phyloP scores from a whole-genome alignment of 257 asterid genomes.

The Solanum pimpinellifolium region DNA sequence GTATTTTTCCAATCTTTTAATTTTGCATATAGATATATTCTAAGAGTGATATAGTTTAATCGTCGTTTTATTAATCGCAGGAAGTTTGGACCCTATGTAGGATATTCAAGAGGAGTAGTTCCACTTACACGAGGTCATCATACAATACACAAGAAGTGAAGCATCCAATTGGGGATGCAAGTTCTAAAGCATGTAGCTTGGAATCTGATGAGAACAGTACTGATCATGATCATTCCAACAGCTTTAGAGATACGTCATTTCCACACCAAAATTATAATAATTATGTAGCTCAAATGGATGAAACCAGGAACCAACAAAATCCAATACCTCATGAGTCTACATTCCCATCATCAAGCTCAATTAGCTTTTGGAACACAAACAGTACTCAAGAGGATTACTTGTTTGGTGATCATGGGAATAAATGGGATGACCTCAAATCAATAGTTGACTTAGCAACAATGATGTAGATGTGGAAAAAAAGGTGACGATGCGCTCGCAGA shows the following conservation, averaged over 20 bases:
- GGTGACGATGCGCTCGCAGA: background rate
- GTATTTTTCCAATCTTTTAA: background rate
- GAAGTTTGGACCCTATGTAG: constrained; percentile 32
- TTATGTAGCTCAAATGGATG: background rate
- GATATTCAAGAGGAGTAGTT: constrained; percentile 12
- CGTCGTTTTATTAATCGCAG: constrained; percentile 3
- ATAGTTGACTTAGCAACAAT: background rate
- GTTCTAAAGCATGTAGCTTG: background rate
- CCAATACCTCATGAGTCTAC: background rate
- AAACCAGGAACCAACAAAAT: background rate
- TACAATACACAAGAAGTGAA: background rate
- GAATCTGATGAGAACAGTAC: background rate
- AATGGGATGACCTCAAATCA: constrained; percentile 10
- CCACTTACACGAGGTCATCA: constrained; percentile 1
- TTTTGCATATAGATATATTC: background rate
- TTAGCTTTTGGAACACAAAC: background rate
- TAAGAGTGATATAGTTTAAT: background rate
- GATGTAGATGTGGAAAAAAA: background rate
- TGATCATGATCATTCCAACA: background rate
- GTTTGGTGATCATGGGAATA: background rate
- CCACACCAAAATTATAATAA: background rate
- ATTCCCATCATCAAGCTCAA: background rate
- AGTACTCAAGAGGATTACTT: background rate
- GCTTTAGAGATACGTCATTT: background rate
- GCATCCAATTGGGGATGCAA: background rate